Base-by-base conservation (phyloP, 1,284 basidiomycete species). In the Ceratobasidium sp. region DNA sequence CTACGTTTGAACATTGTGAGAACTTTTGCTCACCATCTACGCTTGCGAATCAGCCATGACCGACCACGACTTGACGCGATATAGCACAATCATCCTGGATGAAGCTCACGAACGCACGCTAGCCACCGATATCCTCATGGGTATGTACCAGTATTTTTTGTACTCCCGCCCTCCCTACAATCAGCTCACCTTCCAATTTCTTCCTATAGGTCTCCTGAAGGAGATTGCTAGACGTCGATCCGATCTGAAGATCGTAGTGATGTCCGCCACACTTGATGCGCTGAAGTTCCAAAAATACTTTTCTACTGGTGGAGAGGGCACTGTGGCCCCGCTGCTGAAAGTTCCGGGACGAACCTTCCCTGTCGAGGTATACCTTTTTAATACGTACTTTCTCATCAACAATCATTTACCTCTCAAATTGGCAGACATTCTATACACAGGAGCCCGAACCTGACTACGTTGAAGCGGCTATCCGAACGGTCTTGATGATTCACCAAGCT, bases 21-120 rank as follows among this genome's bases (percentile, higher is more conserved):
- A 9, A 14, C 6, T 7, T 13, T n/a, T n/a, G 18, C 6, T 21
- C 28, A 1, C 30, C 28, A 14, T 55, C 30, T 47, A 21, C 58
- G 58, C 58, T 73, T 87, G 98, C 32, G 91, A 96, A 47, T 96
- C 98, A 84, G 96, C 96, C 7, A 98, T 98, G 94, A 94, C 97
- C 82, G 98, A 99, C 81, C 92, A 94, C 38, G 87, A 90, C 59
- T 88, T 98, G 32, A 86, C 88, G 59, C 89, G 95, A 13, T 99
- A 99, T 83, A 96, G 94, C 41, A 98, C 96, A 18, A 95, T 99
- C 82, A 98, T 99, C 78, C 90, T 99, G 73, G 98, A 99, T 81
- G 98, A 99, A 84, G 98, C 95, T 6, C 98, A 99, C 85, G 98
- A 99, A 83, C 91, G 98, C 76, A 99, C 98, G 0, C 87, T 99